Evolutionary conservation across 176 grass and related monocot species (phyloP).

Genomic region (Oryza nivara): DNA sequence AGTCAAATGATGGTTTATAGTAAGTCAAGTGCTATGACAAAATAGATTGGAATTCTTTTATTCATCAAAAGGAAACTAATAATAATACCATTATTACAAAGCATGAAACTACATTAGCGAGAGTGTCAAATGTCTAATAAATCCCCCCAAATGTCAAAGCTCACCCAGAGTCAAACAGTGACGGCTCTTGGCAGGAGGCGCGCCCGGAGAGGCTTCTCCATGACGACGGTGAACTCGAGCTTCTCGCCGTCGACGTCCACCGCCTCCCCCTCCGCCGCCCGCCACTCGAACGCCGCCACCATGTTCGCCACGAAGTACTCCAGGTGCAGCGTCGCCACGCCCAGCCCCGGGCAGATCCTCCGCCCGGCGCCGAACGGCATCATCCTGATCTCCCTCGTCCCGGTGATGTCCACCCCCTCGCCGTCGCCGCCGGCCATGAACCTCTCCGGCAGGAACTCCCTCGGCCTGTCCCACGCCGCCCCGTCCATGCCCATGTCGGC

Average conservation of each 20-base stretch:
- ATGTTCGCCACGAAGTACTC: conserved; percentile 46
- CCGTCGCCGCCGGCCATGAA: conserved; percentile 47
- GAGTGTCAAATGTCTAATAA: not conserved
- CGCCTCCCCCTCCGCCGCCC: conserved; percentile 8
- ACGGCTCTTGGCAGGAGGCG: conserved; percentile 8
- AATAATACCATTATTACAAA: not conserved
- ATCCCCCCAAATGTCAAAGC: too few relatives aligned
- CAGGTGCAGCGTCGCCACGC: conserved; percentile 29
- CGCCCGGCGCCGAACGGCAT: conserved; percentile 59
- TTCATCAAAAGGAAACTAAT: not conserved
- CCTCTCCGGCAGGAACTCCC: conserved; percentile 53
- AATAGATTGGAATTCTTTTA: not conserved
- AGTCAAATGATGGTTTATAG: too few relatives aligned
- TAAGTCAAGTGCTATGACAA: too few relatives aligned
- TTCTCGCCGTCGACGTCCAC: conserved; percentile 46
- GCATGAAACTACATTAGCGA: not conserved
- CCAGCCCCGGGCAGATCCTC: conserved; percentile 36
- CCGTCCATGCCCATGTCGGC: conserved; percentile 31
- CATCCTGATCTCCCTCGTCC: conserved; percentile 52
- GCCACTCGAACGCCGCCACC: conserved; percentile 29
- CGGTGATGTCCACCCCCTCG: conserved; percentile 42
- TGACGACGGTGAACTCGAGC: conserved; percentile 41
- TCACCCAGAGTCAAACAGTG: too few relatives aligned
- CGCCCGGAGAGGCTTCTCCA: conserved; percentile 47
- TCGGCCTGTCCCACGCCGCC: conserved; percentile 34